Base-by-base conservation (phyloP, 2,329 filamentous ascomycete genomes). In the Talaromyces funiculosus region DNA sequence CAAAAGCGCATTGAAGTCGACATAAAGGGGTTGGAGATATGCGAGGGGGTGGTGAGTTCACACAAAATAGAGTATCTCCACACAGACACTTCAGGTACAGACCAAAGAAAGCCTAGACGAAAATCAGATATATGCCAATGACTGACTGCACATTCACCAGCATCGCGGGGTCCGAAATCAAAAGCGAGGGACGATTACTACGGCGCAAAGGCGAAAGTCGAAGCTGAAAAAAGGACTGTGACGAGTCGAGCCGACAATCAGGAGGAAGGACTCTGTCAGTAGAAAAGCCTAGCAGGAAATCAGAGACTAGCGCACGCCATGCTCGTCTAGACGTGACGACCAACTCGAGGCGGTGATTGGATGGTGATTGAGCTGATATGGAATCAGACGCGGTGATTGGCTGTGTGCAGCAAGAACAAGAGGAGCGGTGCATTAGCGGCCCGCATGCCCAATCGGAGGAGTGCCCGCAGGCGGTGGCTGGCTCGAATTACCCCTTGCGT, bases 1-100 rank as follows among this genome's bases (percentile, higher is more conserved):
- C 45, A 53, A 42, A n/a, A 33, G 18, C 20, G 45, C 33, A 43
- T 42, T 38, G 47, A 40, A 18, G n/a, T 45, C 40, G 58, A 54
- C 29, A 45, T 47, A 47, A 55, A 40, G 42, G 40, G 42, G 31
- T 49, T 26, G 35, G 24, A 42, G 10, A 47, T 53, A 59, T 62
- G 60, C 60, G 57, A 62, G 60, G 60, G 60, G 60, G 53, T 24
- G 45, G 37, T 61, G 42, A 37, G 26, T 24, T 26, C n/a, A 51
- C 47, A 20, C n/a, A 51, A 51, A 29, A 18, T 33, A 9, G 8
- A 20, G 12, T 10, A 3, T n/a, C 45, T 33, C 29, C n/a, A 42
- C 33, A 37, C 29, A 8, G 33, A 7, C 26, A 16, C 53, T 22
- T 40, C 53, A 42, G 18, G 43, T 18, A 51, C 18, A 9, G n/a